Conservation (phyloP, 2,329 filamentous ascomycete species). For the Orbilia ellipsospora region DNA sequence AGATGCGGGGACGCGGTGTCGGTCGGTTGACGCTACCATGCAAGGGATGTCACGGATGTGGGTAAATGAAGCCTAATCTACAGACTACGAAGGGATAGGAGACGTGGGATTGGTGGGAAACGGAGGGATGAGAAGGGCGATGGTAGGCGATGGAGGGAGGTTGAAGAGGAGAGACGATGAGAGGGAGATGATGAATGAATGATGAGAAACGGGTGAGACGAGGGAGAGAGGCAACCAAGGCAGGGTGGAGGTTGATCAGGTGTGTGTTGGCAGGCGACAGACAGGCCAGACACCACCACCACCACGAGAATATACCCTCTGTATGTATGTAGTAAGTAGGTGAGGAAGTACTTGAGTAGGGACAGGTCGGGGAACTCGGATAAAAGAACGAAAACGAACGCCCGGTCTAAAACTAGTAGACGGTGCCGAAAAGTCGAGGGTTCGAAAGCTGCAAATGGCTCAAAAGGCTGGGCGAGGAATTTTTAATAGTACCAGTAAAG, state of each 20-base stretch:
- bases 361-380: conserved; percentile 46
- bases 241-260: conserved; percentile 50
- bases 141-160: not conserved
- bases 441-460: too few relatives aligned
- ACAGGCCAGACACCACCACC: not conserved
- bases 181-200: not conserved
- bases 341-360: conserved; percentile 6
- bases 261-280: conserved; percentile 55
- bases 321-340: not conserved
- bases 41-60: conserved; percentile 30
- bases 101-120: conserved; percentile 5
- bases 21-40: conserved; percentile 31
- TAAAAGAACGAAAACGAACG: conserved; percentile 18
- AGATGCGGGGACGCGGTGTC: conserved; percentile 52
- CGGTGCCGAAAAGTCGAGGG: conserved; percentile 21
- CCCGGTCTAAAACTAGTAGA: conserved; percentile 32
- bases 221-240: conserved; percentile 10
- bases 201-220: not conserved
- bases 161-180: not conserved
- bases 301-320: not conserved
- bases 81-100: not conserved
- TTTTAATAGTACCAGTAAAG: too few relatives aligned
- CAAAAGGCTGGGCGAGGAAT: too few relatives aligned
- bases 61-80: not conserved
- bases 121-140: conserved; percentile 3